These are phyloP conservation scores for Parathielavia hyrcaniae DNA, from an alignment of 495 filamentous ascomycete species.

Conservation along the genomic window DNA sequence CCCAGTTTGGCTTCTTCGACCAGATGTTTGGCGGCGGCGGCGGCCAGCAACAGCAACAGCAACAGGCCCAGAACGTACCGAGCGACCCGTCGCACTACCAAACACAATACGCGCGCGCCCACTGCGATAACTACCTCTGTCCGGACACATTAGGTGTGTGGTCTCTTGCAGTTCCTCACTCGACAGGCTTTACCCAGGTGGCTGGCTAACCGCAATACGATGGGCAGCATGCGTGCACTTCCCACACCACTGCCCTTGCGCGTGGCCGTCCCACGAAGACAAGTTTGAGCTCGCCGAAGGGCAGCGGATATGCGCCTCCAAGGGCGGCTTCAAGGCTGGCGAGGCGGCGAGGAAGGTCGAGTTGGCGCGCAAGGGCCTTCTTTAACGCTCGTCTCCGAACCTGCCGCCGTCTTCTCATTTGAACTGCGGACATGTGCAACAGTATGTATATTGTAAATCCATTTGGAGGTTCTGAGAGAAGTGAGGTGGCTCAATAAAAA, in stretches of 20 bases:
- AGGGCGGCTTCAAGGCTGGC: slow-evolving; percentile 70
- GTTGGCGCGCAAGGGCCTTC: slow-evolving; percentile 72
- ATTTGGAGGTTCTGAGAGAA: too few species aligned
- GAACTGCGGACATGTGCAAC: neutral
- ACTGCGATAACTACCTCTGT: slow-evolving; percentile 87
- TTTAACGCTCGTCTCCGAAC: slow-evolving; percentile 44
- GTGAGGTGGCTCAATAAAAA: neutral
- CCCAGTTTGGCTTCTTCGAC: slow-evolving; percentile 86
- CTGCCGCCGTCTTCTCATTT: neutral
- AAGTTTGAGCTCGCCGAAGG: slow-evolving; percentile 85
- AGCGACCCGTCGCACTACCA: slow-evolving; percentile 76
- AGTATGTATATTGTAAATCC: neutral
- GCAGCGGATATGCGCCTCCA: slow-evolving; percentile 70
- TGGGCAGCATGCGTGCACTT: slow-evolving; percentile 72
- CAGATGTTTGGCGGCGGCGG: slow-evolving; percentile 57
- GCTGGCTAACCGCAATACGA: neutral
- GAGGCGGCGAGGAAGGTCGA: slow-evolving; percentile 74
- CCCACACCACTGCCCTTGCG: slow-evolving; percentile 89
- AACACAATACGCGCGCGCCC: slow-evolving; percentile 58
- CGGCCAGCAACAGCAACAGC: slow-evolving; percentile 47
- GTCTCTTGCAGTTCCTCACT: neutral
- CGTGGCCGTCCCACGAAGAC: slow-evolving; percentile 73
- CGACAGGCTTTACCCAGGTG: neutral
- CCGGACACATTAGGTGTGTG: slow-evolving; percentile 65
- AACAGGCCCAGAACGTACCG: slow-evolving; percentile 65